A percentile compares a stretch with the other conserved stretches of the same genome.
Evolutionary conservation across 208 protist genomes (phyloP).

Genomic region (Kentomonas sorsogonicus): DNA sequence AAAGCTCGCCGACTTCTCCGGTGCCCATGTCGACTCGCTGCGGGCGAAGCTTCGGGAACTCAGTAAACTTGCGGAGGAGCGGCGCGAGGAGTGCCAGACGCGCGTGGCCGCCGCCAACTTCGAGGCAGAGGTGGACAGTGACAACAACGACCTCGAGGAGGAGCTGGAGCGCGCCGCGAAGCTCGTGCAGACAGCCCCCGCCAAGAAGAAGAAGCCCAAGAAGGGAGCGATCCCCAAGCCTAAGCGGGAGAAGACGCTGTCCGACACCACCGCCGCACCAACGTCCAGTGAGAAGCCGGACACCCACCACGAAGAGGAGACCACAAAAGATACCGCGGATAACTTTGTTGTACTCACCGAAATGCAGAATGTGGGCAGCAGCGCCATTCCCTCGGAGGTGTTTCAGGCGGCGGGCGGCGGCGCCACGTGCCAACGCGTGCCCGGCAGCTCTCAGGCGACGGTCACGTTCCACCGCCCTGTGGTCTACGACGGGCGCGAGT

Average conservation of each 20-base stretch:
- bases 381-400: slow-evolving; percentile 9
- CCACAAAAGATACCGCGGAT: slow-evolving; percentile 1
- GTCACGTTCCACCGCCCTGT: slow-evolving; percentile 28
- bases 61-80: slow-evolving; percentile 16
- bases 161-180: slow-evolving; percentile 19
- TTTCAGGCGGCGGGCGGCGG: slow-evolving; percentile 11
- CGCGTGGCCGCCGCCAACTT: not conserved
- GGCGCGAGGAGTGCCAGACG: slow-evolving; percentile 6
- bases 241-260: slow-evolving; percentile 1
- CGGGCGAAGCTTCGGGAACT: slow-evolving; percentile 20
- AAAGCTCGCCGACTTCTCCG: slow-evolving; percentile 36
- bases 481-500: slow-evolving; percentile 40
- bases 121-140: slow-evolving; percentile 38
- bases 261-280: not conserved
- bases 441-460: slow-evolving; percentile 30
- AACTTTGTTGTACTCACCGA: slow-evolving; percentile 18
- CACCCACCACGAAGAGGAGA: not conserved
- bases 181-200: not conserved
- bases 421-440: slow-evolving; percentile 33
- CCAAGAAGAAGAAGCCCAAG: slow-evolving; percentile 7
- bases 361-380: slow-evolving; percentile 7
- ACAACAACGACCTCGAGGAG: slow-evolving; percentile 27
- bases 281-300: not conserved
- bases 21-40: slow-evolving; percentile 46
- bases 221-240: not conserved